Base-by-base conservation (phyloP, 352 stramenopile genomes). In the Phytophthora megakarya region DNA sequence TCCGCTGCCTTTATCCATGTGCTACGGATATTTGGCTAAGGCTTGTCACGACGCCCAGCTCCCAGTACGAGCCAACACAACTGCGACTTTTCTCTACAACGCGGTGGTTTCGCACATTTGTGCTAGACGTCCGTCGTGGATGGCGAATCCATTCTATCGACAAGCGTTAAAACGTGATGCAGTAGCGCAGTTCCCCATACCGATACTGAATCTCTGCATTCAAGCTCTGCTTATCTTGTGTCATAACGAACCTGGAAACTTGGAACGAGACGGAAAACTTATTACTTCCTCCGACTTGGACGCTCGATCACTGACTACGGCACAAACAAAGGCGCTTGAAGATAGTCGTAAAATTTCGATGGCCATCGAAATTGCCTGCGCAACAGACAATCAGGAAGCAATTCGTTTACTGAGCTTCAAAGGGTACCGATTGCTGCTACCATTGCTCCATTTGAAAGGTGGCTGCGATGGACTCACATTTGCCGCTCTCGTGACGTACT, bases 1-100 rank as follows among this genome's bases (percentile, higher is more conserved):
- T 38, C 82, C 86, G 2, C 49, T 96, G 5, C 68, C 84, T 11
- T 46, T 93, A 0, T 28, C 69, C 0, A 51, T 92, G 25, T 92
- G 82, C 49, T 94, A 91, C 19, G 82, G 81, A 12, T 90, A 93
- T 45, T 54, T 96, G 0, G 84, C 85, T 2, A 76, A 90, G 43
- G 65, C 51, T 0, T 90, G 82, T 28, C 61, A 76, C 22, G 54
- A 85, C 16, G 26, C 72, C 1, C 61, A 77, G 4, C 51, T 85
- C 3, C 33, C 46, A 5, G 39, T 50, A 2, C 60, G 65, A 30
- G 78, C 83, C 1, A 67, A 43, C 25, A 73, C 71, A 48, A 73
- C 80, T 21, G 83, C 83, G 0, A 66, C 26, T 1, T 70, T 79
- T 9, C 57, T 92, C 25, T 89, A 89, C 64, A 69, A 81, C 21